These are phyloP conservation scores for Wickerhamomyces sydowiorum DNA, from an alignment of 805 yeast genomes.

Conservation along the genomic window DNA sequence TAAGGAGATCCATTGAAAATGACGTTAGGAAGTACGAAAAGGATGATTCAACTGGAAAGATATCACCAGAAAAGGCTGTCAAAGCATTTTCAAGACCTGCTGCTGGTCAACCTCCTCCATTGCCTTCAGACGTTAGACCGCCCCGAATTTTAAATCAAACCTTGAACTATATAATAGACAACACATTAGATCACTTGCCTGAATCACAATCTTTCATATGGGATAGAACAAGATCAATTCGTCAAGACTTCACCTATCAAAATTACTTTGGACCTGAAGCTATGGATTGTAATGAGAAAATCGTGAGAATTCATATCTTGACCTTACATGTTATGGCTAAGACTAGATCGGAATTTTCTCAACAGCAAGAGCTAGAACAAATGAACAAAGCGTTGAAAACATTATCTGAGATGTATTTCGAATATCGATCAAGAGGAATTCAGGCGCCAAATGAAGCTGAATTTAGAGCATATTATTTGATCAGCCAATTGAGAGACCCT, in stretches of 20 bases:
- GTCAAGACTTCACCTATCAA: conserved; percentile 96
- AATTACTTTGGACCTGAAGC: conserved; percentile 93
- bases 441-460: conserved; percentile 83
- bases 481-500: conserved; percentile 77
- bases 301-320: conserved; percentile 81
- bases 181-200: conserved; percentile 62
- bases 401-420: conserved; percentile 79
- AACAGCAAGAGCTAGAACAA: conserved; percentile 95
- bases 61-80: conserved; percentile 58
- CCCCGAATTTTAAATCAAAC: conserved; percentile 69
- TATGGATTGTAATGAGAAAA: conserved; percentile 84
- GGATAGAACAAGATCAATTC: conserved; percentile 94
- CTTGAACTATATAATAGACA: conserved; percentile 63
- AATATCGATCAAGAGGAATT: conserved; percentile 66
- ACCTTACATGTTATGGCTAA: conserved; percentile 85
- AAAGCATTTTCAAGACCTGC: conserved; percentile 96
- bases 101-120: conserved; percentile 96
- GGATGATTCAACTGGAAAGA: conserved; percentile 47
- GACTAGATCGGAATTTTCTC: conserved; percentile 64
- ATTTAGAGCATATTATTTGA: conserved; percentile 79
- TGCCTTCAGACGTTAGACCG: conserved; percentile 96
- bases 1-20: conserved; percentile 80
- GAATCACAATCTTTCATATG: conserved; percentile 87
- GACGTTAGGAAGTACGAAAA: conserved; percentile 77
- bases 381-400: conserved; percentile 88